Evolutionary conservation across 73 alveolate species (phyloP).

Genomic region (Tetrahymena thermophila): DNA sequence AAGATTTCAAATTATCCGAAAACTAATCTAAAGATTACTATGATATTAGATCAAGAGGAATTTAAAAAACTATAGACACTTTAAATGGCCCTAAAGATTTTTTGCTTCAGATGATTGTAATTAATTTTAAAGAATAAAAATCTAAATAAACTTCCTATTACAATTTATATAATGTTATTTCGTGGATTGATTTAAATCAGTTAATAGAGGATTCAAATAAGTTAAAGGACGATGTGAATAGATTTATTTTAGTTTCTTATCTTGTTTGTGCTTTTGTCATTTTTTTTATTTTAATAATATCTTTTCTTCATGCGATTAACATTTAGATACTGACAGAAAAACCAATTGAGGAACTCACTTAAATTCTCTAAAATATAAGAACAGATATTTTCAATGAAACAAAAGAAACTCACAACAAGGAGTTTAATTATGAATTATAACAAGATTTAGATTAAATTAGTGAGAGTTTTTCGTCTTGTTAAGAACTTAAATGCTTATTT

Average conservation of each 20-base stretch:
- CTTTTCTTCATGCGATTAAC: neutral
- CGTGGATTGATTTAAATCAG: neutral
- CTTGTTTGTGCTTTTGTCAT: neutral
- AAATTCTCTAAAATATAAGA: neutral
- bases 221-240: neutral
- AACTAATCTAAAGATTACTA: neutral
- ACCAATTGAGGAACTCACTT: neutral
- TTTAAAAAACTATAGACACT: neutral
- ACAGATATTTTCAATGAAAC: neutral
- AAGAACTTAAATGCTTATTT: neutral
- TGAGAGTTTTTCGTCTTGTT: neutral
- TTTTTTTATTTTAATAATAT: neutral
- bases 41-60: neutral
- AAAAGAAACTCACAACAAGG: neutral
- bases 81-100: neutral
- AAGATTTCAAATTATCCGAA: neutral
- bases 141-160: neutral
- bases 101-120: neutral
- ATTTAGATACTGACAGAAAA: neutral
- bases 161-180: neutral
- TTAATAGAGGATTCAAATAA: neutral
- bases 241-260: neutral
- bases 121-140: neutral
- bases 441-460: neutral
- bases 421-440: neutral